Conservation (phyloP, 768 basidiomycete species). For the Suillus placidus region DNA sequence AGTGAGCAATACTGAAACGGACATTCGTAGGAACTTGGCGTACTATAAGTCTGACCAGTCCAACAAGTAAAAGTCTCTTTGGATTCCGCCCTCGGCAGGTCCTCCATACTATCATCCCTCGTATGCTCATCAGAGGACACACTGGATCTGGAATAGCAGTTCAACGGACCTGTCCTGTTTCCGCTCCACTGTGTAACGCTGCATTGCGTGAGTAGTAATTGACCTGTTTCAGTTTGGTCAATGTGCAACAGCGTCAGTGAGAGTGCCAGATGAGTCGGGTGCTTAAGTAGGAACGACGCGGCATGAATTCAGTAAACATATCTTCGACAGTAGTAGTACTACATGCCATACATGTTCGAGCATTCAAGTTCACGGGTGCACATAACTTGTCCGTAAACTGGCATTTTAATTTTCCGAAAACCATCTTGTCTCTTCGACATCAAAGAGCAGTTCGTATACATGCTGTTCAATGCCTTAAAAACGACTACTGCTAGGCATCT, state of each 20-base stretch:
- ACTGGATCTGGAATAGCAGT: not conserved
- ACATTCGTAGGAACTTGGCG: not conserved
- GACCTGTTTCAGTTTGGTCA: not conserved
- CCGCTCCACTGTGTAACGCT: not conserved
- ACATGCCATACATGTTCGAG: too few relatives aligned
- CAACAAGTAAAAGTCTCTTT: conserved; percentile 35
- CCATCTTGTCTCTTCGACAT: not conserved
- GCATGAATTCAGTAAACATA: too few relatives aligned
- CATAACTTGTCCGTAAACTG: not conserved
- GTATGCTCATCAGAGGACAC: not conserved
- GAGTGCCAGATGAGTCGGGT: not conserved
- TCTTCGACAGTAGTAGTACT: too few relatives aligned
- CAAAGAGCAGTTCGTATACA: not conserved
- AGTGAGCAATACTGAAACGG: not conserved
- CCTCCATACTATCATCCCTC: conserved; percentile 25
- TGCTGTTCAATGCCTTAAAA: not conserved
- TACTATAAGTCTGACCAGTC: conserved; percentile 35
- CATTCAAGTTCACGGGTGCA: too few relatives aligned
- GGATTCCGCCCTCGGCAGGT: conserved; percentile 22
- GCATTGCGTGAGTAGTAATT: not conserved
- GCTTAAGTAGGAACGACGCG: not conserved
- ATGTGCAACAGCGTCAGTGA: not conserved
- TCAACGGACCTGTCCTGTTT: not conserved
- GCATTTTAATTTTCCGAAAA: too few relatives aligned
- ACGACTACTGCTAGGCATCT: not conserved